Percentiles rank a stretch among this genome's conserved stretches.
Conservation (phyloP, 2,329 filamentous ascomycete genomes). For the Penicillium freii region DNA sequence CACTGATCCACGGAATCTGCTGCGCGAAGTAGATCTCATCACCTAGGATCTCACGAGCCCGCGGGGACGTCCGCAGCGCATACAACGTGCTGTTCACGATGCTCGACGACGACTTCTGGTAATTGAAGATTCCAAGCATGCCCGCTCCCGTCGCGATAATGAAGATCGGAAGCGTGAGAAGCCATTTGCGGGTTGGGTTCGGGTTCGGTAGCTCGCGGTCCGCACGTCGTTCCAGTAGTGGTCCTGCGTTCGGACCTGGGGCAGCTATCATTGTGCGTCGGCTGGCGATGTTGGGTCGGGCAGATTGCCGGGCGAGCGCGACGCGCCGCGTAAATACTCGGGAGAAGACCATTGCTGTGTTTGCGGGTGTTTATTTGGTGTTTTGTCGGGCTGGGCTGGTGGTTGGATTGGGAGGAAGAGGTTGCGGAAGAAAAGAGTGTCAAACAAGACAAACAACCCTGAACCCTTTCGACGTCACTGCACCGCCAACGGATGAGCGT, state of each 20-base stretch:
- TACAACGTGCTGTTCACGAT: constrained; percentile 88
- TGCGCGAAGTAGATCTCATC: constrained; percentile 81
- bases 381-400: background rate
- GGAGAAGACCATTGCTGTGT: constrained; percentile 11
- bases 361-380: background rate
- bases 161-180: constrained; percentile 78
- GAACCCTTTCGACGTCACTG: constrained; percentile 4
- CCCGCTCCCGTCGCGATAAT: constrained; percentile 66
- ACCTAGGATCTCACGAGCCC: constrained; percentile 74
- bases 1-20: constrained; percentile 78
- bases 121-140: constrained; percentile 94
- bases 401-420: constrained; percentile 7
- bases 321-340: constrained; percentile 17
- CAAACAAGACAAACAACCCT: constrained; percentile 30
- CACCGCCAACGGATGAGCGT: background rate
- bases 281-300: constrained; percentile 13
- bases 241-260: constrained; percentile 51
- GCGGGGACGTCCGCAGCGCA: constrained; percentile 75
- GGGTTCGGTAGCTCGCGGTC: constrained; percentile 54
- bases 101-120: constrained; percentile 89
- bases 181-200: constrained; percentile 58
- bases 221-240: constrained; percentile 52
- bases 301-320: constrained; percentile 12
- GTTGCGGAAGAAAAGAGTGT: constrained; percentile 9
- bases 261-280: constrained; percentile 51